phyloP scores from a whole-genome alignment of 2,329 filamentous ascomycete species.

The Ceratocystis huliohia region DNA sequence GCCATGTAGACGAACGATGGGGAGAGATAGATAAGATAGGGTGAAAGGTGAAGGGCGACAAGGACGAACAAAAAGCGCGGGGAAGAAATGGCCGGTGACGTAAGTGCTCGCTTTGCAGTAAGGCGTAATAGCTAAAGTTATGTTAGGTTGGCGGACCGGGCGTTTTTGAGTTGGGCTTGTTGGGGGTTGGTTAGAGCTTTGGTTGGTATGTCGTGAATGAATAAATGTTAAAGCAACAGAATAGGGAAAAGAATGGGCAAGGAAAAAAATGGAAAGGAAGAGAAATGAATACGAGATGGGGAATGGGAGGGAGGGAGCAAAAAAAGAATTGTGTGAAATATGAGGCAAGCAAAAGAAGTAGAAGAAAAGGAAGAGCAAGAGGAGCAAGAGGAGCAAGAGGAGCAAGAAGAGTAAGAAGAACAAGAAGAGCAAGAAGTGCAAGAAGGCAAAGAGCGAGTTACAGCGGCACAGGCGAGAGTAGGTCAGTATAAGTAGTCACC shows the following conservation, averaged over 20 bases:
- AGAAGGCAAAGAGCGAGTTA: no score
- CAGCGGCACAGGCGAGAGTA: no score
- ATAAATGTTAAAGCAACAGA: not conserved
- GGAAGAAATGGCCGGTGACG: no score
- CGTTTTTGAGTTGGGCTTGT: no score
- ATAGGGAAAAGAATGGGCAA: not conserved
- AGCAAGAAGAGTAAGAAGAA: not conserved
- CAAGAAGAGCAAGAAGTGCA: no score
- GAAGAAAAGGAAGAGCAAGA: not conserved
- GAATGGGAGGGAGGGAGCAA: slow-evolving; percentile 7
- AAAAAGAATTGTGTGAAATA: slow-evolving; percentile 7
- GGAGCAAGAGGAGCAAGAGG: no score
- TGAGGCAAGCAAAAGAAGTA: slow-evolving; percentile 7
- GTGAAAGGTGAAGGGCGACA: not conserved
- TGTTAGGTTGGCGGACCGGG: no score
- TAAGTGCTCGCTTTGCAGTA: no score
- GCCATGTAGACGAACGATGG: slow-evolving; percentile 10
- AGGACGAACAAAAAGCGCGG: no score
- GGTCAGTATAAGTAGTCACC: no score
- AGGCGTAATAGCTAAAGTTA: no score
- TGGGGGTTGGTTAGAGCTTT: not conserved
- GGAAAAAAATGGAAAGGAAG: not conserved
- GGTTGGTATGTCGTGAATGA: not conserved
- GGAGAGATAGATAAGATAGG: not conserved
- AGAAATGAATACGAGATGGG: not conserved